Base-by-base conservation (phyloP, 2,329 filamentous ascomycete species). In the Scleromitrula shiraiana region DNA sequence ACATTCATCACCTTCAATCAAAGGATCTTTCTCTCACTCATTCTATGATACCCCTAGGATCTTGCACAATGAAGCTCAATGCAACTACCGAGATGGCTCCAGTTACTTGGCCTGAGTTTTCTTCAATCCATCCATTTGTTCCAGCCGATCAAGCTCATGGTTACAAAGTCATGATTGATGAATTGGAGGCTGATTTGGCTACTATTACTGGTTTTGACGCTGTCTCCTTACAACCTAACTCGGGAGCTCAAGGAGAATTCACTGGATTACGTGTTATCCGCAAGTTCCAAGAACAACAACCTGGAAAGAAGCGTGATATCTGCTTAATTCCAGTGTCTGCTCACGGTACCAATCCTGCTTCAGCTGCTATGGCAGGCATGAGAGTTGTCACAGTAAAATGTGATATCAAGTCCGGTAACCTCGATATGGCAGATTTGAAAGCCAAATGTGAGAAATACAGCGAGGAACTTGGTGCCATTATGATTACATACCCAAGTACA, bases 31-130 rank as follows among this genome's bases (percentile, higher is more conserved):
- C 91, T 1, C 75, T 96, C 5, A 87, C 90, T 2, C 91, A 97
- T 70, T 96, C 90, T 14, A 97, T 97, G 91, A 97, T 97, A 52
- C 89, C 91, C 2, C 78, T 97, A 1, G 91, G 91, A 17, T 96
- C 91, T 1, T 97, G 91, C 73, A 97, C 91, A 12, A 97, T 97
- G 91, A 97, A 97, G 74, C 80, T 96, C 45, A 96, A 96, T 65
- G 87, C 85, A 35, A 93, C 90, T 3, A 87, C 87, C 0, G 88
- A 96, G 70, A 96, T 97, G 91, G 77, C 86, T 14, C 85, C 90
- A 7, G 76, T 96, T 47, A 86, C 86, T 1, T 83, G 82, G 68
- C 80, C 82, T 1, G 79, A 83, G 41, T 88, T 90, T 61, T 77
- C 85, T 35, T 80, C 83, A 52, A 74, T 95, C 27, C 91, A 97